Evolutionary conservation across 2,329 filamentous ascomycete genomes (phyloP), one percentile per base, ranked within the genome.

Genomic region (Penicillium sp.): DNA sequence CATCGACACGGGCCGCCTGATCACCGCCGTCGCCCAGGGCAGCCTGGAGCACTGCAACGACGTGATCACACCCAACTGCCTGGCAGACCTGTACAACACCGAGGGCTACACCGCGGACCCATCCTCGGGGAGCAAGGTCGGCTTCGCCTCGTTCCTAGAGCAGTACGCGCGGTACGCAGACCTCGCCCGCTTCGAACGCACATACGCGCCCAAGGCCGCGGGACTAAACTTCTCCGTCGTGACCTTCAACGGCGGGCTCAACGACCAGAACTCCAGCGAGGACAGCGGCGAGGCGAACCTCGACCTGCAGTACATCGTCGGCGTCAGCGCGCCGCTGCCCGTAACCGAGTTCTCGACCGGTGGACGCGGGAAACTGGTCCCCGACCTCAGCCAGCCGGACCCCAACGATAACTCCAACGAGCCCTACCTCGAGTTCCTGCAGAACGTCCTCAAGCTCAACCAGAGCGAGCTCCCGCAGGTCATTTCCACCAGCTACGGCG

Each of bases 251-350:
- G 80, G 80, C 64, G 77, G 76, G 21, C 66, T 74, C 8, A 69
- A 79, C 49, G 66, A 76, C 48, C 74, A 78, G 62, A 71, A 75
- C 56, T 72, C 78, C 9, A 67, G 67, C 2, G 65, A 71, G 11
- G 75, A 79, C 65, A 80, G 79, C 64, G 76, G 78, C 17, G 82
- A 84, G 67, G 83, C 81, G 56, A 83, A 84, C 66, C 74, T 84
- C 19, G 82, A 85, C 62, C 75, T 82, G 44, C 81, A 84, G 67
- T 83, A 83, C 63, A 82, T 82, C 5, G 64, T 81, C 47, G 79
- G 80, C 31, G 64, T 84, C 15, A 77, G 78, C 60, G 67, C 77
- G 11, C 80, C 81, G 0, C 68, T 82, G 17, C 76, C 79, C 2
- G 77, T 79, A 13, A 80, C 76, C 9, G 82, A 82, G 64, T 84